Conservation (phyloP, 1,139 yeast genomes). For the Scheffersomyces illinoinensis region DNA sequence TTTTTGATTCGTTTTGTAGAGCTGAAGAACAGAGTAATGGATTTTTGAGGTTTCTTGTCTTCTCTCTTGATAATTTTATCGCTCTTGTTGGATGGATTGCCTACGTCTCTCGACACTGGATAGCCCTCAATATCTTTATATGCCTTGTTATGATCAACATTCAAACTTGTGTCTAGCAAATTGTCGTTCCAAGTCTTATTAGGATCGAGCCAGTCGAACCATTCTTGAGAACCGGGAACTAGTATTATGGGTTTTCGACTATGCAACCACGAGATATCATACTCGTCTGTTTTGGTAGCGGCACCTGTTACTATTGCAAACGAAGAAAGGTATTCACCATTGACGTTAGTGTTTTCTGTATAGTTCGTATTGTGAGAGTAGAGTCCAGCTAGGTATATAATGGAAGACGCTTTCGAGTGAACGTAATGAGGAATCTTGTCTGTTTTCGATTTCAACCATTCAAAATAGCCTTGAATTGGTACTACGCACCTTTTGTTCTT, state of each 20-base stretch:
- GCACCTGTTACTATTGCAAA: constrained; percentile 76
- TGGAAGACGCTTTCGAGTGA: constrained; percentile 47
- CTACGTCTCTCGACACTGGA: constrained; percentile 64
- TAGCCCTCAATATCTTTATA: constrained; percentile 50
- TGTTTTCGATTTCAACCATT: constrained; percentile 55
- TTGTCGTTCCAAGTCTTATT: constrained; percentile 36
- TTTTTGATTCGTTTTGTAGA: constrained; percentile 3
- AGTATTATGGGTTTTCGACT: constrained; percentile 74
- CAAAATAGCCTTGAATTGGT: constrained; percentile 83
- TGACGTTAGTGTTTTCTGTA: constrained; percentile 21
- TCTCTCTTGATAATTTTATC: constrained; percentile 15
- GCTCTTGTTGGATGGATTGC: constrained; percentile 42
- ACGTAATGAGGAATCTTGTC: constrained; percentile 66
- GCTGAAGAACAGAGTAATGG: constrained; percentile 32
- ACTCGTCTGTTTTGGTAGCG: constrained; percentile 47
- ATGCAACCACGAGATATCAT: constrained; percentile 69
- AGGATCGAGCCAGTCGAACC: constrained; percentile 66
- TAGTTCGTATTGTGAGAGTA: constrained; percentile 49
- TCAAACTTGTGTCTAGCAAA: constrained; percentile 37
- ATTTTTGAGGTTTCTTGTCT: constrained; percentile 19
- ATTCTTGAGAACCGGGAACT: constrained; percentile 53
- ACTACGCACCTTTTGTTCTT: constrained; percentile 59
- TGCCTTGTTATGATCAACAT: constrained; percentile 38
- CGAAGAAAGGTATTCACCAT: constrained; percentile 39
- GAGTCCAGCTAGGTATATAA: constrained; percentile 74